Evolutionary conservation across 176 grass and related monocot species (phyloP), one percentile per base, ranked within the genome.

Genomic region (Ananas comosus): DNA sequence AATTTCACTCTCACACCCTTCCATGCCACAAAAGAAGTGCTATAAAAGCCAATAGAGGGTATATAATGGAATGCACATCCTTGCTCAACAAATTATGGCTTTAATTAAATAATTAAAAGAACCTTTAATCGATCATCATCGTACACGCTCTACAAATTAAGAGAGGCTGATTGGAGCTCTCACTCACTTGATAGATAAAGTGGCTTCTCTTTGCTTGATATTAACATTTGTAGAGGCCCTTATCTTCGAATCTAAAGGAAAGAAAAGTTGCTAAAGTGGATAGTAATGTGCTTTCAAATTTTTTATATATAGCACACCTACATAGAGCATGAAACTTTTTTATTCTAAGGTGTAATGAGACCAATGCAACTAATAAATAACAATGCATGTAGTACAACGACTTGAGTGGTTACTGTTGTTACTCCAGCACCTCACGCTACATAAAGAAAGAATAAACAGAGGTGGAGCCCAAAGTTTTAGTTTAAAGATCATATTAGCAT

Each of bases 321-420:
- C 68, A 42, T 42, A 42, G 33, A 42, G 4, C 33, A 42, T 42
- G 33, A 42, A 42, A 42, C 51, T 76, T 53, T 74, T 78, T 73
- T 74, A 50, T 74, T 53, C 68, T 68, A 63, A 81, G 23, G 53
- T 51, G 29, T 68, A 68, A 67, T 85, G 68, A 76, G 27, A 68
- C 71, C 76, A 79, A 17, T 80, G 75, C 64, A 68, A 76, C 72
- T 68, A 80, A 76, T 80, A 71, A 27, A 27, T 27, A 76, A 76
- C 64, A 80, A 72, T 28, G 27, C 52, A 51, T 77, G 2, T 25
- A 27, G 49, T 74, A 71, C 66, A 58, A 51, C 13, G 16, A 9
- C 47, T 33, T 50, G 49, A 47, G 72, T 54, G 73, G 59, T 64
- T 25, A 49, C 65, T 59, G 48, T 65, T 59, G 48, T 65, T 25